phyloP scores from a whole-genome alignment of 164 flowering plant species.

The Annona squamosa region DNA sequence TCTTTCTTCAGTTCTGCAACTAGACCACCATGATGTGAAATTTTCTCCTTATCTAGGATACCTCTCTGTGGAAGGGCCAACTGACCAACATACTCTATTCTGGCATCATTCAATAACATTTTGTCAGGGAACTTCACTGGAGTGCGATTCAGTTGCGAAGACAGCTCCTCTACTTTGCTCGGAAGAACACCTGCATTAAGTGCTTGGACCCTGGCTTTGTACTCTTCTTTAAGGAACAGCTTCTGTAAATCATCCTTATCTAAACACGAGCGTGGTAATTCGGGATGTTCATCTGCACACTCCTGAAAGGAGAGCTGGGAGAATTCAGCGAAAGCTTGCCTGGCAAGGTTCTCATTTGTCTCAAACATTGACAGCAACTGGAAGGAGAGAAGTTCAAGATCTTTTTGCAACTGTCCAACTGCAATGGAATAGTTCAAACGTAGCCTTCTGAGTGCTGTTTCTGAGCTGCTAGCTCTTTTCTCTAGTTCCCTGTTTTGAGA shows the following conservation, averaged over 20 bases:
- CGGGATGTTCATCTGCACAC: constrained; percentile 15
- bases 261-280: constrained; percentile 12
- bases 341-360: constrained; percentile 79
- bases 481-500: constrained; percentile 72
- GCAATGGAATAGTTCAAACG: constrained; percentile 83
- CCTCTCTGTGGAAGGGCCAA: not conserved
- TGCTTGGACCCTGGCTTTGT: not conserved
- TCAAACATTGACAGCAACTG: constrained; percentile 93
- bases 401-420: constrained; percentile 76
- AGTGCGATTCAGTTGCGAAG: not conserved
- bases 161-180: constrained; percentile 5
- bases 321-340: constrained; percentile 56
- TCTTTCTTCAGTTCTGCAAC: constrained; percentile 15
- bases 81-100: not conserved
- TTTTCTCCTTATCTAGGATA: constrained; percentile 5
- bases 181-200: not conserved
- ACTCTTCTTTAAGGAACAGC: constrained; percentile 11
- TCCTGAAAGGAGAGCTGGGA: constrained; percentile 27
- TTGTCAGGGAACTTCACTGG: not conserved
- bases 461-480: constrained; percentile 64
- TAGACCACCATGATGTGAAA: constrained; percentile 11
- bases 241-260: constrained; percentile 9
- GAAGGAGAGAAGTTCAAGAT: constrained; percentile 78
- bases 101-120: constrained; percentile 1
- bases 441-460: constrained; percentile 73